Evolutionary conservation across 495 filamentous ascomycete genomes (phyloP).

Genomic region (Daldinia grandis): DNA sequence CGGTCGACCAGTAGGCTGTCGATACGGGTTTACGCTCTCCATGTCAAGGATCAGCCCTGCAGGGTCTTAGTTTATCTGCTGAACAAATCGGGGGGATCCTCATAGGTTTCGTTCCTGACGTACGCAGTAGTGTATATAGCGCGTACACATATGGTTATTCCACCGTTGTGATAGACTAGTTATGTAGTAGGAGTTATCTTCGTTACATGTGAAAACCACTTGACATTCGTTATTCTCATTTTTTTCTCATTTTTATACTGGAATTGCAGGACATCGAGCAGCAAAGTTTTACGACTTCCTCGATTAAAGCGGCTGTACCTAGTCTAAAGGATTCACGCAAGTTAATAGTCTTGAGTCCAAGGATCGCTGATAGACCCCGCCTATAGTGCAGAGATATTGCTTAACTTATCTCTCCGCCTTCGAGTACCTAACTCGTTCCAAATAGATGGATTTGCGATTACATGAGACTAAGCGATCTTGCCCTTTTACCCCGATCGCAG

Average conservation of each 20-base stretch:
- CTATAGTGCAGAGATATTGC: no score
- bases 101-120: not conserved
- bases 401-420: no score
- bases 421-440: no score
- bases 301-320: no score
- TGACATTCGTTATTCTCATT: not conserved
- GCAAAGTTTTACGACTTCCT: not conserved
- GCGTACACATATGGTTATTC: not conserved
- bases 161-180: not conserved
- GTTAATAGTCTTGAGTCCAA: no score
- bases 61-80: not conserved
- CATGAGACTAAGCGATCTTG: no score
- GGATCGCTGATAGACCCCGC: no score
- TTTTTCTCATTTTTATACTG: not conserved
- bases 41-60: constrained; percentile 30
- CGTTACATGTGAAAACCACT: not conserved
- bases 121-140: not conserved
- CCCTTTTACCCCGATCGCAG: no score
- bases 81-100: not conserved
- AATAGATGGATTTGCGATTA: no score
- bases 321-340: no score
- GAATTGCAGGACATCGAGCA: not conserved
- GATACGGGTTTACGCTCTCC: constrained; percentile 30
- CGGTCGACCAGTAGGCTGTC: constrained; percentile 22
- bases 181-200: no score